These are phyloP conservation scores for Eleusine coracana DNA, from an alignment of 176 grass and related monocot species.

Conservation along the genomic window DNA sequence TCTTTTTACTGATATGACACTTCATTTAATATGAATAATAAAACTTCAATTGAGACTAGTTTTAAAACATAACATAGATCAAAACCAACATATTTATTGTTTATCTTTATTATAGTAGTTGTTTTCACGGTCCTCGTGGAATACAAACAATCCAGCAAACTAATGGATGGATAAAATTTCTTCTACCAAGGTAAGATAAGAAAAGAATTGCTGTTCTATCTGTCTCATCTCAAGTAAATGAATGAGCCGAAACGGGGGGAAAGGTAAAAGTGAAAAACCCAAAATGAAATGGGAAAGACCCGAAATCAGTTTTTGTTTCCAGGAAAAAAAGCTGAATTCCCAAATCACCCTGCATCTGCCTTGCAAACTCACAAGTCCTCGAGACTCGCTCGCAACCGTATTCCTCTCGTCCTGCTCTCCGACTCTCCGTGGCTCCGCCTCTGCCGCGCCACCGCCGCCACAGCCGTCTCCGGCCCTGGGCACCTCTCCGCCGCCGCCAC, in stretches of 20 bases:
- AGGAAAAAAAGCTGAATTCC: background rate
- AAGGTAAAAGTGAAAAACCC: background rate
- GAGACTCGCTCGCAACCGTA: background rate
- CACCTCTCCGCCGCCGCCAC: background rate
- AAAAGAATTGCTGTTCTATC: background rate
- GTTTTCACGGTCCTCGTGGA: too few species aligned
- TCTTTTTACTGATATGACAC: too few species aligned
- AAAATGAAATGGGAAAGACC: background rate
- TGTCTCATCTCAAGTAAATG: background rate
- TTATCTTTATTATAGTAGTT: too few species aligned
- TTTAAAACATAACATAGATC: too few species aligned
- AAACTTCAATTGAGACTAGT: too few species aligned
- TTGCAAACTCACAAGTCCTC: background rate
- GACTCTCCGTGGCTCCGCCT: background rate
- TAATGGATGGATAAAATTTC: too few species aligned
- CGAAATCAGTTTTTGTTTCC: background rate
- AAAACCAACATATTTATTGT: too few species aligned
- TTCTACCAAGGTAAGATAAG: background rate
- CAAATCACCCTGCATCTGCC: background rate
- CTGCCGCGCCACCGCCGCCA: conserved; percentile 25
- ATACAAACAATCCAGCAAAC: too few species aligned
- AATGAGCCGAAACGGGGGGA: background rate
- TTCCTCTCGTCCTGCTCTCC: conserved; percentile 2
- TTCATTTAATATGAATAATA: too few species aligned
- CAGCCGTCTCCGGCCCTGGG: background rate